Evolutionary conservation across 1,139 yeast species (phyloP), one percentile per base, ranked within the genome.

Genomic region (Taphrina confusa): DNA sequence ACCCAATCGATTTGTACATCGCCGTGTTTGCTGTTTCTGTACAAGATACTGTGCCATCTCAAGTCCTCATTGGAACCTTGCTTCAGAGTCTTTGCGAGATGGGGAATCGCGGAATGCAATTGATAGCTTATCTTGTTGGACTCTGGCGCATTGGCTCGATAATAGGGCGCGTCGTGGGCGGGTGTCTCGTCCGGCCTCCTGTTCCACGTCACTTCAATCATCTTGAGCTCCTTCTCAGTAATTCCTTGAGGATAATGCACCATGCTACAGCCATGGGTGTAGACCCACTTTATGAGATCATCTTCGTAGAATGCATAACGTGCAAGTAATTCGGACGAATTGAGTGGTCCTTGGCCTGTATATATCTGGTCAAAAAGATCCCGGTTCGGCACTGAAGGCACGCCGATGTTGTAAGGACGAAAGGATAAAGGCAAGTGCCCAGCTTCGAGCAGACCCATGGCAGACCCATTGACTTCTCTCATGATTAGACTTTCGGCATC

Each of bases 1-100:
- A 54, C 44, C 58, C 58, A 54, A 20, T 54, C 58, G 44, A 54
- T 34, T 18, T 54, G 44, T n/a, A 54, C 23, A 4, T 40, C 49
- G 16, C 33, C 27, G 22, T 40, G 40, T 4, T 16, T 14, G 9
- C 27, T 25, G 18, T 27, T 44, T n/a, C 34, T 34, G 30, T 54
- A 54, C 14, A 54, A 16, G 16, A 54, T 8, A 14, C 50, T 54
- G 11, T 22, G 8, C 58, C 58, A 54, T 25, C 25, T 16, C 23
- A 44, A 22, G 9, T 12, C n/a, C 27, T 22, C 18, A 14, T 18
- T 25, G 9, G 12, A 6, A 4, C 56, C 56, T 5, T 34, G 30
- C 8, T 20, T 9, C 12, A 12, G 6, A 11, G 39, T 36, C 5
- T 11, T 11, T 16, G 31, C 34, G 12, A 31, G 11, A 22, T 23